Base-by-base conservation (phyloP, 164 flowering plant species). In the Berberis thunbergii region DNA sequence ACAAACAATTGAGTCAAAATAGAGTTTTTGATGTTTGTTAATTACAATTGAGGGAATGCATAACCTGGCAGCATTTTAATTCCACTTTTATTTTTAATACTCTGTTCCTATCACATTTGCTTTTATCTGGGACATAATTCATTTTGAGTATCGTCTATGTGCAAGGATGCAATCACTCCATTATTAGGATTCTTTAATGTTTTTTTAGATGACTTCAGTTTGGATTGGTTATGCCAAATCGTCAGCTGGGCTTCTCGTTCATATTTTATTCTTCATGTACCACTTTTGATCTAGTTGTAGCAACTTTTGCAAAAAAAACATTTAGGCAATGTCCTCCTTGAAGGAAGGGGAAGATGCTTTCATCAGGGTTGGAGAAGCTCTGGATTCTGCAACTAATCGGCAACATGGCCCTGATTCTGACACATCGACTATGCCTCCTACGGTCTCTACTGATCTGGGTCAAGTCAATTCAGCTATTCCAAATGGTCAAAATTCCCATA, bases 291-390 rank as follows among this genome's bases (percentile, higher is more conserved):
- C 54, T 52, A 26, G 1, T 52, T 52, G 8, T 46, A 46, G 54
- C n/a, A 10, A 12, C n/a, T 1, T 11, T 10, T 52, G 2, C 54
- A 43, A 4, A 3, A 59, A 26, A 26, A 26, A 26, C 26, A 10
- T 62, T 60, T 65, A 86, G 92, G 87, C 81, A 45, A 49, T 78
- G 67, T 71, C 76, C 42, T 69, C 82, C 11, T 56, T 79, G 56
- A 81, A 76, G 70, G 72, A 74, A 45, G 78, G 74, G 48, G 83
- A 73, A 66, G 66, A 80, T 69, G 72, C 71, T 43, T 64, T 60
- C 65, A 65, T 66, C 43, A 77, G 69, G 74, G 72, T 77, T 72
- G 86, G 84, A 42, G 82, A 80, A 53, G 80, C 79, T 55, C 69
- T 84, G 63, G 87, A 79, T 65, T 75, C 71, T 54, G 73, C 71